Conservation (phyloP, 208 protist species). For the Leishmania arabica region DNA sequence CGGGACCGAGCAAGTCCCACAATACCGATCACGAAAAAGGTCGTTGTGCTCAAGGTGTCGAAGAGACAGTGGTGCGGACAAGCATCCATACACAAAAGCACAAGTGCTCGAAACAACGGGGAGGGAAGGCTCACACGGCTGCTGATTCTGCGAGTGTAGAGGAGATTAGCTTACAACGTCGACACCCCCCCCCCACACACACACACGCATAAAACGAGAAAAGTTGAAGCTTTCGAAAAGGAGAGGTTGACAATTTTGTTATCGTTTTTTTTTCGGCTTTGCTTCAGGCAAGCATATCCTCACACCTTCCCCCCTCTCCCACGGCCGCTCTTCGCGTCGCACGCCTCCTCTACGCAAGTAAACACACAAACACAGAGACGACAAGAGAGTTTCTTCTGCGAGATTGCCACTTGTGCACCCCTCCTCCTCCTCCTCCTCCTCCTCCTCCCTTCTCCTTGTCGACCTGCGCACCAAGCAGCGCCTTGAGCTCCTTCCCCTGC, state of each 20-base stretch:
- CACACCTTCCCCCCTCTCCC: neutral
- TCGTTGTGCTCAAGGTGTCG: neutral
- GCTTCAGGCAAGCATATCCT: neutral
- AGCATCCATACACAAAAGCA: neutral
- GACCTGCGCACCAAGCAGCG: neutral
- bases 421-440: neutral
- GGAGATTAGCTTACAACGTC: neutral
- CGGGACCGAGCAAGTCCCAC: neutral
- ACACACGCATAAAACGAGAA: neutral
- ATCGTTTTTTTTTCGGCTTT: neutral
- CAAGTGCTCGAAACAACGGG: neutral
- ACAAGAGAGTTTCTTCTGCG: neutral
- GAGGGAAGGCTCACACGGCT: neutral
- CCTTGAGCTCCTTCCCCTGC: neutral
- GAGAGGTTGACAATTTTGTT: neutral
- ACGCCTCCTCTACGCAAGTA: neutral
- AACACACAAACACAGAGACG: neutral
- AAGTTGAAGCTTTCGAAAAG: neutral
- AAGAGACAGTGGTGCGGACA: neutral
- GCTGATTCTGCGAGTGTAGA: neutral
- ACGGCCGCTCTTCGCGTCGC: neutral
- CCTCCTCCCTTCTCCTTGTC: neutral
- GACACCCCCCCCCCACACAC: neutral
- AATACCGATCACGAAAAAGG: neutral
- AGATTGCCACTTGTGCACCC: neutral